Evolutionary conservation across 2,329 filamentous ascomycete genomes (phyloP).

Genomic region (Monilinia aucupariae): DNA sequence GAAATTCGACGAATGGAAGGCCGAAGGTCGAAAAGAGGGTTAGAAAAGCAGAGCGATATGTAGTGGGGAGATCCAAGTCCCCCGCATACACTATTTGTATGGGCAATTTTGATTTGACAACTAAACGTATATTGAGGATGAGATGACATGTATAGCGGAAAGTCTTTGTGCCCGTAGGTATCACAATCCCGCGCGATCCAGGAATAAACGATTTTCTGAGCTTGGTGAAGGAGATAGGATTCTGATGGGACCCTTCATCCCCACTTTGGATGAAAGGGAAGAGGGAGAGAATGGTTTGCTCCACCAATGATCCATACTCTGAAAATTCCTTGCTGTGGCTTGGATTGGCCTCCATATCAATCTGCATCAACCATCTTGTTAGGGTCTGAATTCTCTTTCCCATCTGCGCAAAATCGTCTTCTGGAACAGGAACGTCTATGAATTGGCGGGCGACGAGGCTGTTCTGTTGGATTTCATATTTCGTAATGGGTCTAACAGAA

Average conservation of each 20-base stretch:
- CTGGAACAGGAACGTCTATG: background rate
- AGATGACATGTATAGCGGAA: constrained; percentile 10
- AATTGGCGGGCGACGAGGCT: background rate
- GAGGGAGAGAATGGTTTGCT: background rate
- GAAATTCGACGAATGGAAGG: constrained; percentile 8
- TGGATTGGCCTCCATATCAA: background rate
- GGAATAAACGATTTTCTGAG: background rate
- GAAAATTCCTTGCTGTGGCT: background rate
- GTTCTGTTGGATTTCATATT: background rate
- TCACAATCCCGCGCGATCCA: constrained; percentile 3
- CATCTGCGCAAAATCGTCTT: constrained; percentile 1
- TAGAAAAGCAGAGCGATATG: background rate
- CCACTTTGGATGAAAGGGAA: background rate
- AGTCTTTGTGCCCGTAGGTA: background rate
- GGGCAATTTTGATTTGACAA: background rate
- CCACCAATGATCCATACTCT: background rate
- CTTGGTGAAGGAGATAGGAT: background rate
- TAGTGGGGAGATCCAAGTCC: background rate
- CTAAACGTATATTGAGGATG: background rate
- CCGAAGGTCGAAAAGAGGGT: background rate
- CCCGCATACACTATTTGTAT: constrained; percentile 6
- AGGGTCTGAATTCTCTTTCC: background rate
- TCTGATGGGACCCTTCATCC: too few relatives aligned
- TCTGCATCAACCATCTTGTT: background rate
- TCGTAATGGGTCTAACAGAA: background rate